Conservation (phyloP, 495 filamentous ascomycete genomes). For the Aspergillus saccharolyticus region DNA sequence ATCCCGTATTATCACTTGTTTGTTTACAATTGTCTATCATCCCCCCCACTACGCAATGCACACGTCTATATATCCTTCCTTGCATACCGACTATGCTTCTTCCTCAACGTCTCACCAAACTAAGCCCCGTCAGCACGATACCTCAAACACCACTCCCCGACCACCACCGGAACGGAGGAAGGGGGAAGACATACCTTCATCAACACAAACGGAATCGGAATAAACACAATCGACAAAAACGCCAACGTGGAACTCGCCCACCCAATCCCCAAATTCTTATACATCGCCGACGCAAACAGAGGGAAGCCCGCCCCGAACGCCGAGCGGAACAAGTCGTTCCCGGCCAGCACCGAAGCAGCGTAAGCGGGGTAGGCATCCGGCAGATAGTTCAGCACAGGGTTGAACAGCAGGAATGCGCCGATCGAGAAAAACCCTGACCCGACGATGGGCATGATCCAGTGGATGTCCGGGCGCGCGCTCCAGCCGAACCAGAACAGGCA, state of each 20-base stretch:
- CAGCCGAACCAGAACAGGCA: conserved; percentile 50
- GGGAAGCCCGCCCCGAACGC: conserved; percentile 43
- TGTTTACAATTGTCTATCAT: no score
- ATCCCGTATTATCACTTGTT: no score
- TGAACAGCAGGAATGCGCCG: conserved; percentile 50
- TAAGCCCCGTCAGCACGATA: neutral
- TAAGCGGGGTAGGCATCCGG: conserved; percentile 33
- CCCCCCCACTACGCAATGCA: no score
- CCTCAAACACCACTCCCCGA: neutral
- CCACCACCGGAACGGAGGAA: neutral
- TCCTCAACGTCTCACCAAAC: conserved; percentile 6
- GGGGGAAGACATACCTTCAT: conserved; percentile 4
- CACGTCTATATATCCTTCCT: conserved; percentile 10
- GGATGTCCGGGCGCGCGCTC: conserved; percentile 33
- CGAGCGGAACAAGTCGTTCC: conserved; percentile 40
- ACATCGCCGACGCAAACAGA: conserved; percentile 49
- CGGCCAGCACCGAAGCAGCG: conserved; percentile 44
- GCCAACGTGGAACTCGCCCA: conserved; percentile 6
- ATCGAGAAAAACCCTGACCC: conserved; percentile 47
- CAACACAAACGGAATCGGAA: conserved; percentile 8
- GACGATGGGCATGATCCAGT: conserved; percentile 53
- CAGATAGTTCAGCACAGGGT: conserved; percentile 38
- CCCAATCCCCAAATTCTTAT: conserved; percentile 40
- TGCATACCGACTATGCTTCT: conserved; percentile 8
- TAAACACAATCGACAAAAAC: conserved; percentile 5